These are phyloP conservation scores for Fennellomyces sp. DNA, from an alignment of 371 early-diverging fungal genomes.

Conservation along the genomic window DNA sequence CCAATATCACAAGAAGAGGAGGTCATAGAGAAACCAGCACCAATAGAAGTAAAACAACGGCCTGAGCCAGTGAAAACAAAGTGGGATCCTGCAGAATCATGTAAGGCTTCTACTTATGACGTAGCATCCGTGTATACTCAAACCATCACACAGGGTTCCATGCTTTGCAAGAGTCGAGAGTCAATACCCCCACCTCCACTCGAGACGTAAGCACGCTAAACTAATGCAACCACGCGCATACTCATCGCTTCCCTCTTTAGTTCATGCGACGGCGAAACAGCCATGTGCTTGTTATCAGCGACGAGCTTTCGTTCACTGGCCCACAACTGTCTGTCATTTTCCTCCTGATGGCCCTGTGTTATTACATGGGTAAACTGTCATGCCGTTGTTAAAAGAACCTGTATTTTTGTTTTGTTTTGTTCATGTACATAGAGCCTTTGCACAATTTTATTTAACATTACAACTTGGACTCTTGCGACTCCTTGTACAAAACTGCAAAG, in stretches of 20 bases:
- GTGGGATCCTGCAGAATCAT: background rate
- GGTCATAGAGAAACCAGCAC: background rate
- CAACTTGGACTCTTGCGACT: slow-evolving; percentile 27
- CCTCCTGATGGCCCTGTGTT: slow-evolving; percentile 41
- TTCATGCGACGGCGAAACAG: slow-evolving; percentile 25
- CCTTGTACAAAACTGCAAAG: slow-evolving; percentile 42
- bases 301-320: slow-evolving; percentile 49
- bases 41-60: background rate
- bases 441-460: slow-evolving; percentile 6
- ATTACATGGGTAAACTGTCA: slow-evolving; percentile 53
- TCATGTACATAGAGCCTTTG: background rate
- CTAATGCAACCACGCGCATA: too few species aligned
- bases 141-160: background rate
- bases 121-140: background rate
- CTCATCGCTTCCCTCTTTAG: slow-evolving; percentile 11
- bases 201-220: background rate
- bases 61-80: slow-evolving; percentile 1
- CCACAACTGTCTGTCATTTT: slow-evolving; percentile 44
- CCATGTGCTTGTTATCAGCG: slow-evolving; percentile 35
- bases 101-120: background rate
- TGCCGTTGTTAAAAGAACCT: slow-evolving; percentile 32
- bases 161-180: background rate
- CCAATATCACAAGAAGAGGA: slow-evolving; percentile 8
- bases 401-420: background rate
- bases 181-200: background rate